Percentiles rank a stretch among this genome's conserved stretches.
These are phyloP conservation scores for Triticum turgidum DNA, from an alignment of 176 grass and related monocot genomes.

Conservation along the genomic window DNA sequence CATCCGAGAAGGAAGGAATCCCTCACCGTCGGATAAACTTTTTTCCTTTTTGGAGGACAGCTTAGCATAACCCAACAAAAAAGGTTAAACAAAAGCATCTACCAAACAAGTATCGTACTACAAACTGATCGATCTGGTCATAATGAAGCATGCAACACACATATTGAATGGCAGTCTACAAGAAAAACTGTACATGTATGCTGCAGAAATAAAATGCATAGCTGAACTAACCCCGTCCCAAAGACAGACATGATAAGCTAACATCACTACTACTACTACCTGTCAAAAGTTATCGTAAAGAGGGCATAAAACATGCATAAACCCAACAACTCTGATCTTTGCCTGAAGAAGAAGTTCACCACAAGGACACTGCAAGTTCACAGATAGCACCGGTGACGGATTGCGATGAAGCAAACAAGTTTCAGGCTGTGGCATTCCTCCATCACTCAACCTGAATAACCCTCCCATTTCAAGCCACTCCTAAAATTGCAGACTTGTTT, in stretches of 20 bases:
- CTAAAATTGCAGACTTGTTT: background rate
- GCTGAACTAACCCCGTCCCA: background rate
- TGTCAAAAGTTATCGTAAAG: background rate
- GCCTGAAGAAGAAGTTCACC: background rate
- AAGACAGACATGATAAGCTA: background rate
- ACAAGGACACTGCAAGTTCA: background rate
- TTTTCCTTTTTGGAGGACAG: too few relatives aligned
- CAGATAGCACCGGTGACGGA: background rate
- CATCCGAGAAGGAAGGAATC: too few relatives aligned
- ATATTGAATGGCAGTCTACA: background rate
- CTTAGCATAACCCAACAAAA: background rate
- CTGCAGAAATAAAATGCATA: background rate
- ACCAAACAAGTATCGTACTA: background rate
- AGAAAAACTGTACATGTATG: background rate
- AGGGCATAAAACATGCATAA: background rate
- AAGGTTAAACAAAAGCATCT: too few relatives aligned
- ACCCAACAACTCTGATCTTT: background rate
- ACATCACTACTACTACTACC: background rate
- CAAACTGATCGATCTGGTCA: background rate
- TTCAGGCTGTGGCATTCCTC: background rate
- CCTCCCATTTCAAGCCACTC: background rate
- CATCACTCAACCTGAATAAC: background rate
- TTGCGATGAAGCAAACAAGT: background rate
- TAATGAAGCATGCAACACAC: background rate
- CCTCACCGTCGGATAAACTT: too few relatives aligned